Conservation (phyloP, 2,329 filamentous ascomycete species). For the Penicillium janthinellum region DNA sequence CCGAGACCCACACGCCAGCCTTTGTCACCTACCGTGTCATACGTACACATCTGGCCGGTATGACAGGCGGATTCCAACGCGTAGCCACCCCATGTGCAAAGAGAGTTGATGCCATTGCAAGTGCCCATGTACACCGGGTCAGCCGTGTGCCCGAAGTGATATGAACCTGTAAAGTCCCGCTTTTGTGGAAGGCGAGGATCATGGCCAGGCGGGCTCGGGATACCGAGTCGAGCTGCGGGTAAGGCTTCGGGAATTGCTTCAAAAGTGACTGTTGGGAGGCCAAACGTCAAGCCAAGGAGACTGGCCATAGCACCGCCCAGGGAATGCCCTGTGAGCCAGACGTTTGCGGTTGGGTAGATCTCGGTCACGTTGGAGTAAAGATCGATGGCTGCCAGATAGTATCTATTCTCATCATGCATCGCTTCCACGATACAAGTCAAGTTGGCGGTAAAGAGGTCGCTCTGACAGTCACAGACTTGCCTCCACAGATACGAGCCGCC, state of each 20-base stretch:
- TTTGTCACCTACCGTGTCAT: conserved; percentile 88
- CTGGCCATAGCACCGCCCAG: conserved; percentile 86
- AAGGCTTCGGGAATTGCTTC: conserved; percentile 91
- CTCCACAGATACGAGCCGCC: conserved; percentile 88
- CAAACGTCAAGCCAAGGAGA: conserved; percentile 88
- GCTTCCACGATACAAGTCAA: conserved; percentile 80
- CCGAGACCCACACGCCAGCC: conserved; percentile 90
- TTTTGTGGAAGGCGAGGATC: conserved; percentile 71
- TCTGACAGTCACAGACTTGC: conserved; percentile 91
- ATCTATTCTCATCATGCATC: conserved; percentile 79
- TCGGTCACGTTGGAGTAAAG: conserved; percentile 91
- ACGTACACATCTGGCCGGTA: conserved; percentile 82
- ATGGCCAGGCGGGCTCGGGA: conserved; percentile 80
- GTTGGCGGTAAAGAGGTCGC: conserved; percentile 85
- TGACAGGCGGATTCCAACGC: conserved; percentile 94
- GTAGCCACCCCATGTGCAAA: conserved; percentile 89
- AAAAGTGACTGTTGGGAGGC: conserved; percentile 86
- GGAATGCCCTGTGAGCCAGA: conserved; percentile 93
- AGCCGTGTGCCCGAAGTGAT: conserved; percentile 92
- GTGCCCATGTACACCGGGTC: conserved; percentile 94
- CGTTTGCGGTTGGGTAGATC: conserved; percentile 77
- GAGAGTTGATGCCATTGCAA: conserved; percentile 86
- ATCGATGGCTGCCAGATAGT: conserved; percentile 86
- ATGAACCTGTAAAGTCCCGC: conserved; percentile 72
- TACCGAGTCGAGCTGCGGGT: conserved; percentile 77